A percentile compares a stretch with the other conserved stretches of the same genome.
Evolutionary conservation across 2,329 filamentous ascomycete genomes (phyloP).

Genomic region (Scytalidium lignicola): DNA sequence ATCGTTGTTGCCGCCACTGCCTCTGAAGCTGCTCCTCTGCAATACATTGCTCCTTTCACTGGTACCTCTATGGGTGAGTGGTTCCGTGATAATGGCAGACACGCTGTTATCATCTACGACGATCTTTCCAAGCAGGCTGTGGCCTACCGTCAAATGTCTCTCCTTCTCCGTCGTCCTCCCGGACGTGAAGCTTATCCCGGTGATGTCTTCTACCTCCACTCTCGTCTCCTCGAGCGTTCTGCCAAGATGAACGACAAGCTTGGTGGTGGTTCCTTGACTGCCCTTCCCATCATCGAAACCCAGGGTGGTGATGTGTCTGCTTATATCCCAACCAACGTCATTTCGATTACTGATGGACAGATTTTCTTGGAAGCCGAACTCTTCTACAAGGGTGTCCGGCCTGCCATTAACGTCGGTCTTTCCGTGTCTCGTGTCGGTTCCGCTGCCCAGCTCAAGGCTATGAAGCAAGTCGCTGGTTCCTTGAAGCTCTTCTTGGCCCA

Average conservation of each 20-base stretch:
- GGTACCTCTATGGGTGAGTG: slow-evolving; percentile 56
- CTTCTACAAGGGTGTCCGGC: slow-evolving; percentile 99
- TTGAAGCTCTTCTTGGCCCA: slow-evolving; percentile 99
- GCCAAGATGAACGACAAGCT: slow-evolving; percentile 98
- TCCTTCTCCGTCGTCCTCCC: slow-evolving; percentile 93
- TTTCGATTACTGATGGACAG: slow-evolving; percentile 99
- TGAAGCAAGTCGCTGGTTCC: slow-evolving; percentile 99
- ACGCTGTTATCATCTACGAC: slow-evolving; percentile 87
- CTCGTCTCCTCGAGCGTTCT: slow-evolving; percentile 96
- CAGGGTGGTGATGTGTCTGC: slow-evolving; percentile 99
- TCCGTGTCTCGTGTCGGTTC: slow-evolving; percentile 99
- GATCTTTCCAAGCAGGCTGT: slow-evolving; percentile 98
- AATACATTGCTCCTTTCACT: slow-evolving; percentile 93
- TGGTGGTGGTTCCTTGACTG: slow-evolving; percentile 93
- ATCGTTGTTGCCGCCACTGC: slow-evolving; percentile 93
- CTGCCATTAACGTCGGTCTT: slow-evolving; percentile 99
- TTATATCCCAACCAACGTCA: slow-evolving; percentile 99
- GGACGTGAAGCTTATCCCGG: slow-evolving; percentile 99
- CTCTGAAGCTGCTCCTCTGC: slow-evolving; percentile 91
- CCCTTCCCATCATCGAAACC: slow-evolving; percentile 96
- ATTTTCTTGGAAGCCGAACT: slow-evolving; percentile 99
- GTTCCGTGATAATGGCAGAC: slow-evolving; percentile 81
- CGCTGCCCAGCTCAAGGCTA: slow-evolving; percentile 98
- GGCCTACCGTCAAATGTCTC: slow-evolving; percentile 97
- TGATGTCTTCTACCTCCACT: slow-evolving; percentile 99